Evolutionary conservation across 2,329 filamentous ascomycete species (phyloP).

Genomic region (Cryphonectria radicalis): DNA sequence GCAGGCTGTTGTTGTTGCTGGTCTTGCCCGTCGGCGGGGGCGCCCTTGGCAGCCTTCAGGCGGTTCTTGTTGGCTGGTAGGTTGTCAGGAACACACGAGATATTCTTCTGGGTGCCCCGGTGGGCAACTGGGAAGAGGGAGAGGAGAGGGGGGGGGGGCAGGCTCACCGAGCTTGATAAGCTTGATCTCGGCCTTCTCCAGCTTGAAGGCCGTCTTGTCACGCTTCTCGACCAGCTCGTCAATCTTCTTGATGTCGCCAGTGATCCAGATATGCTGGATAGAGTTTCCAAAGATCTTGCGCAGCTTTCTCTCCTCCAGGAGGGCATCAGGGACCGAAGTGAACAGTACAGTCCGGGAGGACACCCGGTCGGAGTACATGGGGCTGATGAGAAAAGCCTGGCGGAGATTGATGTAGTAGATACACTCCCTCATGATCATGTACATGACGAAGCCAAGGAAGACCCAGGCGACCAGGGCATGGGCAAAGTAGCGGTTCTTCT

Average conservation of each 20-base stretch:
- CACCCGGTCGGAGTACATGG: constrained; percentile 80
- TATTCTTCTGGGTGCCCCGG: not conserved
- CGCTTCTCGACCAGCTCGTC: constrained; percentile 82
- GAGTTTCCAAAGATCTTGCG: constrained; percentile 80
- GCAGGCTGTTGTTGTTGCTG: constrained; percentile 53
- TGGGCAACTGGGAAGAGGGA: not conserved
- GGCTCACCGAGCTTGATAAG: constrained; percentile 66
- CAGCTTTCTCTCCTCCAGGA: constrained; percentile 76
- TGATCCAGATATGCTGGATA: constrained; percentile 84
- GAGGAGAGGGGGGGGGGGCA: no score
- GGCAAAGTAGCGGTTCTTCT: constrained; percentile 71
- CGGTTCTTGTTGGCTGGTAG: constrained; percentile 68
- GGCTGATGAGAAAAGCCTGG: constrained; percentile 88
- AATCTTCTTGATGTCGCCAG: constrained; percentile 75
- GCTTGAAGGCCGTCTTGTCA: constrained; percentile 76
- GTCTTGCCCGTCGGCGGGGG: constrained; percentile 38
- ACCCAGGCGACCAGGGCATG: constrained; percentile 81
- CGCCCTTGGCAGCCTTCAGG: constrained; percentile 67
- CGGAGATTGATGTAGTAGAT: constrained; percentile 92
- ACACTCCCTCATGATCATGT: constrained; percentile 82
- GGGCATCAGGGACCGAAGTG: constrained; percentile 78
- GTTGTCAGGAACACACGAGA: not conserved
- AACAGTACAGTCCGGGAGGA: constrained; percentile 92
- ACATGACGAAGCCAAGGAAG: constrained; percentile 87
- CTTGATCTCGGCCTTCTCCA: constrained; percentile 86